phyloP scores from a whole-genome alignment of 164 flowering plant species.

The Magnolia kwangsiensis region DNA sequence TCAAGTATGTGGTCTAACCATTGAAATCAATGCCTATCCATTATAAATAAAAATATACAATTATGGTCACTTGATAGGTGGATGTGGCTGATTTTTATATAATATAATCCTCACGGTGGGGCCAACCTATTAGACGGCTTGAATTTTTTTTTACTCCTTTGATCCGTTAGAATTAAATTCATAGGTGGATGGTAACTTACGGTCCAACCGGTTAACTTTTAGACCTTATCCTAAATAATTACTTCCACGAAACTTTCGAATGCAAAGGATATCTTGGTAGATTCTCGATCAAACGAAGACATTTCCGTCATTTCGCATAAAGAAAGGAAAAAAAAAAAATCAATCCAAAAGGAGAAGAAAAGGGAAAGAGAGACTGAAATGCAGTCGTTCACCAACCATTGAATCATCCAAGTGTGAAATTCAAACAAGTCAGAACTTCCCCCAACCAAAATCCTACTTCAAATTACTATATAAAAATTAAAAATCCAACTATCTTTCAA shows the following conservation, averaged over 20 bases:
- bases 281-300: neutral
- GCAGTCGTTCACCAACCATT: constrained; percentile 13
- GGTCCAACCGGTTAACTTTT: too few relatives aligned
- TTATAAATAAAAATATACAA: too few relatives aligned
- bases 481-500: neutral
- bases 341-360: neutral
- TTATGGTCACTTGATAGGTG: too few relatives aligned
- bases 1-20: too few relatives aligned
- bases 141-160: too few relatives aligned
- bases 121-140: too few relatives aligned
- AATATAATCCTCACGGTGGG: too few relatives aligned
- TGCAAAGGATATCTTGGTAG: neutral
- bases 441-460: neutral
- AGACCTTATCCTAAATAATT: too few relatives aligned
- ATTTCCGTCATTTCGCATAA: neutral
- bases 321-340: neutral
- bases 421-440: constrained; percentile 3
- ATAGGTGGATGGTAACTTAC: too few relatives aligned
- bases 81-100: too few relatives aligned
- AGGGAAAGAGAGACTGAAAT: neutral
- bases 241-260: neutral
- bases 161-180: too few relatives aligned
- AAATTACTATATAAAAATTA: neutral
- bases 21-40: too few relatives aligned
- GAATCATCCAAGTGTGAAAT: neutral